Conservation (phyloP, 1,284 basidiomycete species). For the Irpex sp. region DNA sequence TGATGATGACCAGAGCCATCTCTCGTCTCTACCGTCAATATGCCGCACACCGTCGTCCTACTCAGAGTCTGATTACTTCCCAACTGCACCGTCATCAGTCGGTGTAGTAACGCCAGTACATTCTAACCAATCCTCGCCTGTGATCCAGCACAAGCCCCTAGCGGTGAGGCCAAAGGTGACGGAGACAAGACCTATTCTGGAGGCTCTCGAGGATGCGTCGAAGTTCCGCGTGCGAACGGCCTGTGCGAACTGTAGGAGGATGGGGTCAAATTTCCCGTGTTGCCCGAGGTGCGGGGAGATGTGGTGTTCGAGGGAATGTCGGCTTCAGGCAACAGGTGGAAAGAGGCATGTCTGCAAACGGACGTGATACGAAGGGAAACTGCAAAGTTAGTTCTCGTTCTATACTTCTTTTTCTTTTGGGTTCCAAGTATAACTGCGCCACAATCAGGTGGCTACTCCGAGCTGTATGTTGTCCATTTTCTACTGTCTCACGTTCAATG, state of each 20-base stretch:
- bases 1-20: neutral
- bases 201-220: constrained; percentile 51
- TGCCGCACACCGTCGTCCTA: constrained; percentile 29
- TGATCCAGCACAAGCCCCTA: constrained; percentile 12
- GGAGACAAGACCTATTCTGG: constrained; percentile 19
- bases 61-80: constrained; percentile 27
- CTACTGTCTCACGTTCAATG: neutral
- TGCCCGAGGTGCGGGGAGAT: constrained; percentile 60
- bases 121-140: constrained; percentile 5
- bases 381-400: neutral
- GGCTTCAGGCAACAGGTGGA: constrained; percentile 42
- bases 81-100: constrained; percentile 24
- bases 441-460: no score
- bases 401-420: neutral
- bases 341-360: constrained; percentile 39
- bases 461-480: neutral
- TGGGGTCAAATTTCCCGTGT: constrained; percentile 59
- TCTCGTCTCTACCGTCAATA: constrained; percentile 27
- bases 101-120: constrained; percentile 22
- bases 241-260: constrained; percentile 57
- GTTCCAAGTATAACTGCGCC: neutral
- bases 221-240: constrained; percentile 40
- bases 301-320: constrained; percentile 70
- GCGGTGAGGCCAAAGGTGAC: neutral
- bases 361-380: neutral